Evolutionary conservation across 2,329 filamentous ascomycete species (phyloP), one percentile per base, ranked within the genome.

Genomic region (Phoma sp.): DNA sequence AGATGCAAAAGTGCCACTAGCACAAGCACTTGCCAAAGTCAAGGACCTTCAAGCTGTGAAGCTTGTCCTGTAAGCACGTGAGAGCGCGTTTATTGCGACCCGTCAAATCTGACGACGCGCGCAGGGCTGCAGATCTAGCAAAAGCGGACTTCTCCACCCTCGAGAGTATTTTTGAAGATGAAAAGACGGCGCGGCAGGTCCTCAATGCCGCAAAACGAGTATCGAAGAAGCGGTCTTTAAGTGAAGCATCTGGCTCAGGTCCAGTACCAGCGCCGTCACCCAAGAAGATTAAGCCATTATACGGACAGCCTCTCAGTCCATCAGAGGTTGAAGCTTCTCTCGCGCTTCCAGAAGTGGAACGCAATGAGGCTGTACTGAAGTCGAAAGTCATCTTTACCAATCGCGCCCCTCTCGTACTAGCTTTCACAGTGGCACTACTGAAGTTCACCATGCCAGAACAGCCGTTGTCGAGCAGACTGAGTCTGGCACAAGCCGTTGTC

Each of bases 381-480:
- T 73, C 77, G 2, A 84, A 84, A 1, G 77, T 80, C 0, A 64
- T 96, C 1, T 78, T 87, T 58, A 95, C 91, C 0, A 96, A 96
- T 67, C 82, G 92, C 35, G 92, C 92, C 2, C 92, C 92, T 1
- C 77, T 96, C 1, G 86, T 96, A 1, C 81, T 96, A 5, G 91
- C 91, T 0, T 96, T 96, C 74, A 87, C 89, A 0, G 84, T 92
- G 13, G 84, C 86, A 56, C 71, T 94, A 43, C 72, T 96, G 41
- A 88, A 89, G 40, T 87, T 89, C 69, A 96, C 91, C 0, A 94
- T 93, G 88, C 90, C 92, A 0, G 88, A 90, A 62, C 92, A 96
- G 71, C 92, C 92, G 3, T 81, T 88, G 3, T 95, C 90, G n/a
- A 94, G 91, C 70, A 82, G 91, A 41, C 78, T 96, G 19, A 96